A percentile compares a stretch with the other conserved stretches of the same genome.
phyloP scores from a whole-genome alignment of 768 basidiomycete genomes.

The Vararia minispora region DNA sequence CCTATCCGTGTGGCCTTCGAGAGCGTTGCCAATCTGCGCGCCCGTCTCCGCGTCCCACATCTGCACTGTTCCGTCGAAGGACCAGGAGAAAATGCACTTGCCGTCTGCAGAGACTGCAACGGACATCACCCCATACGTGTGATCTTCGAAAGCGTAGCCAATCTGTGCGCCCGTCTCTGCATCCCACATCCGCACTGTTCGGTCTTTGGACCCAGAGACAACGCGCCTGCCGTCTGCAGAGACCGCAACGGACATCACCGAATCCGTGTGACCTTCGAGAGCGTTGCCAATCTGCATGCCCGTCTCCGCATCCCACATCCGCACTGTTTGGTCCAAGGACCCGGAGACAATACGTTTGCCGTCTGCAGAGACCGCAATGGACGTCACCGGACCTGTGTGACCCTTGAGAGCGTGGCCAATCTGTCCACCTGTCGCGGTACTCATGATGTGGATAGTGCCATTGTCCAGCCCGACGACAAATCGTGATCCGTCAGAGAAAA shows the following conservation, averaged over 20 bases:
- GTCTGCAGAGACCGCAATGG: slow-evolving; percentile 9
- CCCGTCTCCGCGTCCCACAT: slow-evolving; percentile 5
- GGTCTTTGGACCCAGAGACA: slow-evolving; percentile 26
- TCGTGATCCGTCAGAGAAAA: slow-evolving; percentile 3
- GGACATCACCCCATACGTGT: slow-evolving; percentile 1
- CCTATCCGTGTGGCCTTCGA: not conserved
- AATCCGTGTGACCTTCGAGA: slow-evolving; percentile 1
- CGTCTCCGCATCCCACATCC: slow-evolving; percentile 5
- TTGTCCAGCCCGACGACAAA: slow-evolving; percentile 32
- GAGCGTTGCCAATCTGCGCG: not conserved
- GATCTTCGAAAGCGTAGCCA: not conserved
- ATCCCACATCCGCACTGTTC: slow-evolving; percentile 2
- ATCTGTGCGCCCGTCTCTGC: not conserved
- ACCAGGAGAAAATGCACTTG: slow-evolving; percentile 1
- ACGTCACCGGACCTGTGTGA: slow-evolving; percentile 2
- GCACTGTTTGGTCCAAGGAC: slow-evolving; percentile 1
- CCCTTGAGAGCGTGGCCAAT: slow-evolving; percentile 3
- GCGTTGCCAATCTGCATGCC: not conserved
- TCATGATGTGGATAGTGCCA: slow-evolving; percentile 27
- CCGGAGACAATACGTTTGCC: not conserved
- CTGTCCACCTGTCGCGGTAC: not conserved
- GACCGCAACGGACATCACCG: slow-evolving; percentile 12
- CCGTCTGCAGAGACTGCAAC: slow-evolving; percentile 1
- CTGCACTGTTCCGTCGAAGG: slow-evolving; percentile 1
- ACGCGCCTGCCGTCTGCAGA: slow-evolving; percentile 9